Conservation (phyloP, 1,284 basidiomycete genomes). For the Cryptococcus amylolentus region DNA sequence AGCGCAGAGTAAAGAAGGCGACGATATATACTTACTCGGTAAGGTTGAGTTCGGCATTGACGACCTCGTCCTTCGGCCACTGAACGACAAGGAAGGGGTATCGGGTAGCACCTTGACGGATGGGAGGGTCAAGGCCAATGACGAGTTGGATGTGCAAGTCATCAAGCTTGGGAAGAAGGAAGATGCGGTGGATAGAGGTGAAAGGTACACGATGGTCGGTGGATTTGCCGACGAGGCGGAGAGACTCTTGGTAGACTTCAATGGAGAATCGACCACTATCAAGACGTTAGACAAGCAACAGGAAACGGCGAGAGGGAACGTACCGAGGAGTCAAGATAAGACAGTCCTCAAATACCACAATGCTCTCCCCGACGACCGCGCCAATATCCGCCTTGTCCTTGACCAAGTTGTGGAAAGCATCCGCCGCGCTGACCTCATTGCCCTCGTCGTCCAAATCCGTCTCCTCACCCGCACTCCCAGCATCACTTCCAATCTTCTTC, state of each 20-base stretch:
- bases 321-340: slow-evolving; percentile 85
- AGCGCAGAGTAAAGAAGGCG: not conserved
- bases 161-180: slow-evolving; percentile 89
- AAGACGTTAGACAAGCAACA: not conserved
- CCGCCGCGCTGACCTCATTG: slow-evolving; percentile 73
- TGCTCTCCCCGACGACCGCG: slow-evolving; percentile 84
- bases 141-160: slow-evolving; percentile 95
- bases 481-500: slow-evolving; percentile 60
- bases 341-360: slow-evolving; percentile 94
- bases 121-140: slow-evolving; percentile 83
- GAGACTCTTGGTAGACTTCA: slow-evolving; percentile 93
- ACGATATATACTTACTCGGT: slow-evolving; percentile 63
- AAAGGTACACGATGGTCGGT: slow-evolving; percentile 99
- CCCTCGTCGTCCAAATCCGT: slow-evolving; percentile 52
- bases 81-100: slow-evolving; percentile 99
- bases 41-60: slow-evolving; percentile 92
- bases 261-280: slow-evolving; percentile 88
- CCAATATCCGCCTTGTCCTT: slow-evolving; percentile 97
- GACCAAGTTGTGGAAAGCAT: slow-evolving; percentile 93
- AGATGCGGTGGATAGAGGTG: slow-evolving; percentile 80
- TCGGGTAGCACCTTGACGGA: slow-evolving; percentile 95
- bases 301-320: slow-evolving; percentile 8
- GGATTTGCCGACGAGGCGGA: slow-evolving; percentile 92
- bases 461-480: slow-evolving; percentile 63
- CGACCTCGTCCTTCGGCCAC: slow-evolving; percentile 94